phyloP scores from a whole-genome alignment of 495 filamentous ascomycete genomes.

The Trichoderma gamsii region DNA sequence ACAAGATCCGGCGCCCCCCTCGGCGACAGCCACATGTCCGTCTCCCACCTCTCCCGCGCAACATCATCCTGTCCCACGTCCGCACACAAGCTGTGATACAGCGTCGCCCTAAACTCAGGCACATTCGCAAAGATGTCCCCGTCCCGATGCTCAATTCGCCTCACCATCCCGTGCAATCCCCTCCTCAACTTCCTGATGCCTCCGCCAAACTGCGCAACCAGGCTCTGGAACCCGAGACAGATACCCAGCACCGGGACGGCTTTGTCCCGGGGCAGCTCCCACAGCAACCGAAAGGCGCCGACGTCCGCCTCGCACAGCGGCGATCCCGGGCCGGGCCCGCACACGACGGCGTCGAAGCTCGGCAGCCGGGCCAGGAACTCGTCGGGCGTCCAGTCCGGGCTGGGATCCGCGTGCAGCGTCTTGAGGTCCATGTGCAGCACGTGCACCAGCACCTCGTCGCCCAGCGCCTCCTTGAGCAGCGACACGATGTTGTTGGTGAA shows the following conservation, averaged over 20 bases:
- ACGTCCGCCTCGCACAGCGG: conserved; percentile 57
- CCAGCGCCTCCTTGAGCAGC: conserved; percentile 60
- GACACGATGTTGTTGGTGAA: conserved; percentile 90
- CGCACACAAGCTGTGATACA: conserved; percentile 86
- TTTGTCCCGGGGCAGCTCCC: conserved; percentile 54
- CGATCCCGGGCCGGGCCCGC: conserved; percentile 73
- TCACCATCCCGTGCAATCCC: conserved; percentile 77
- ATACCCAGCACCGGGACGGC: conserved; percentile 77
- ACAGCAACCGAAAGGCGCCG: conserved; percentile 72
- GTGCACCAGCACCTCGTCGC: conserved; percentile 51
- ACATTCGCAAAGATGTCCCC: conserved; percentile 46
- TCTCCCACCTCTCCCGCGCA: conserved; percentile 29
- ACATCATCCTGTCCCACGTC: conserved; percentile 41
- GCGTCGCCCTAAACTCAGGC: conserved; percentile 58
- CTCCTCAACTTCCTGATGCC: conserved; percentile 54
- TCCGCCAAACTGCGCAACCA: conserved; percentile 63
- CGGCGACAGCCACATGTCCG: conserved; percentile 27
- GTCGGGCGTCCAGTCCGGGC: conserved; percentile 22
- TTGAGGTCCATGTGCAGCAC: conserved; percentile 65
- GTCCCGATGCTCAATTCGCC: conserved; percentile 49
- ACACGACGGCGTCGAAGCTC: conserved; percentile 68
- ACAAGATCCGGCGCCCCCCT: conserved; percentile 36
- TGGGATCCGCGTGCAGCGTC: conserved; percentile 23
- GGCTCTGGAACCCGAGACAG: conserved; percentile 86
- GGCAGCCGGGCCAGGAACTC: conserved; percentile 32